A percentile compares a stretch with the other conserved stretches of the same genome.
Evolutionary conservation across 202 grass and related monocot genomes (phyloP).

Genomic region (Thinopyrum obtusiflorum): DNA sequence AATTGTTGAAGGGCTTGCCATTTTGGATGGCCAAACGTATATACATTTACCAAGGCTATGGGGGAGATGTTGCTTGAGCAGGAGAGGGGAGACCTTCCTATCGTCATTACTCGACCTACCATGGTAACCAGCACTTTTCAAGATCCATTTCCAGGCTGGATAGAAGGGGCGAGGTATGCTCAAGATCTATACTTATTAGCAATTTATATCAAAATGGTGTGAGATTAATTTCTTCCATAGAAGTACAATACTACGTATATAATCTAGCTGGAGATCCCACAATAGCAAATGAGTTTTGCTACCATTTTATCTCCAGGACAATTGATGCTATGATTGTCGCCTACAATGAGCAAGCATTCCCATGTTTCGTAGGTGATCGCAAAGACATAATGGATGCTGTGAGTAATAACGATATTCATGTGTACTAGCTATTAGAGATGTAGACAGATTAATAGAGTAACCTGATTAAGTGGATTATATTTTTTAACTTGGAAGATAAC

Average conservation of each 20-base stretch:
- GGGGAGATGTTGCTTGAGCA: constrained; percentile 66
- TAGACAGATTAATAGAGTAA: not conserved
- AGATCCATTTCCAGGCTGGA: constrained; percentile 70
- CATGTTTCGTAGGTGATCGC: constrained; percentile 43
- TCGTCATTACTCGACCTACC: constrained; percentile 60
- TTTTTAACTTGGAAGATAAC: constrained; percentile 27
- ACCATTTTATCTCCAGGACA: constrained; percentile 22
- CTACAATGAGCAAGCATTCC: constrained; percentile 34
- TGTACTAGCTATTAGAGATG: not conserved
- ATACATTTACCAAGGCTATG: constrained; percentile 69
- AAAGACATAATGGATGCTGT: constrained; percentile 46
- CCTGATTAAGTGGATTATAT: not conserved
- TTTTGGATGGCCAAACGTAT: constrained; percentile 77
- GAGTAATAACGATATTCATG: constrained; percentile 7
- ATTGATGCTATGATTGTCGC: constrained; percentile 51
- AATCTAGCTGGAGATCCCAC: not conserved
- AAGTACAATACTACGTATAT: not conserved
- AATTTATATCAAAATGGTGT: no score
- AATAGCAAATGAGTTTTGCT: not conserved
- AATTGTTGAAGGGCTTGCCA: constrained; percentile 43
- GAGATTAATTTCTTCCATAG: no score
- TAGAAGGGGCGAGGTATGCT: constrained; percentile 54
- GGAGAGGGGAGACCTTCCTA: constrained; percentile 45
- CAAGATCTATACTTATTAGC: not conserved
- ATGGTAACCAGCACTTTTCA: constrained; percentile 53